These are phyloP conservation scores for Malassezia equina DNA, from an alignment of 1,284 basidiomycete genomes.

Conservation along the genomic window DNA sequence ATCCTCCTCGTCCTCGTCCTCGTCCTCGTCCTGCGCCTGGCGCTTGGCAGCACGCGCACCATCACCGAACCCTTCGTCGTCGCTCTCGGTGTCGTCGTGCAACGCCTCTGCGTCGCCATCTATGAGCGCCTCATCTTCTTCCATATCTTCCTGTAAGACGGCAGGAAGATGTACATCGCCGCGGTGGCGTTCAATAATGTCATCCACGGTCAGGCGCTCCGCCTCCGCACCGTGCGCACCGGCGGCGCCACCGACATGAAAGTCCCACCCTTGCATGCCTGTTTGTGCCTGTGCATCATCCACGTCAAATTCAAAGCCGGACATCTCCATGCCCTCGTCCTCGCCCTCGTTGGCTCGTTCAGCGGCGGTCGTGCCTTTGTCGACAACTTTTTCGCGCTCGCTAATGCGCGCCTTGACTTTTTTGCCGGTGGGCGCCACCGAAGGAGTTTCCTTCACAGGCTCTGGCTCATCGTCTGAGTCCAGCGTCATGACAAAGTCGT, in stretches of 20 bases:
- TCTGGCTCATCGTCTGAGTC: conserved; percentile 39
- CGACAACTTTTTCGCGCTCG: conserved; percentile 37
- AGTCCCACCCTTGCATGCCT: conserved; percentile 30
- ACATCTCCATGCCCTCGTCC: conserved; percentile 24
- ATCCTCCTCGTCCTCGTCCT: conserved; percentile 24
- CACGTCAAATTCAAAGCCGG: conserved; percentile 40
- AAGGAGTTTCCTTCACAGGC: neutral
- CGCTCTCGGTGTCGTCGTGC: conserved; percentile 47
- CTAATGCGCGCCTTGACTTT: conserved; percentile 31
- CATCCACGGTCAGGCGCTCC: conserved; percentile 37
- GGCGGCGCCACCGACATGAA: conserved; percentile 27
- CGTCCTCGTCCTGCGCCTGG: conserved; percentile 42
- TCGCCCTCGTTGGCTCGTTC: neutral
- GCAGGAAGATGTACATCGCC: conserved; percentile 18
- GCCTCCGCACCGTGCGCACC: conserved; percentile 17
- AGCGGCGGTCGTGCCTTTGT: neutral
- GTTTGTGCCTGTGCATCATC: conserved; percentile 20
- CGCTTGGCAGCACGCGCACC: conserved; percentile 15
- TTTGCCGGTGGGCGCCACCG: conserved; percentile 16
- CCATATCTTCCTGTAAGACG: conserved; percentile 8
- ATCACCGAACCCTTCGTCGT: conserved; percentile 45
- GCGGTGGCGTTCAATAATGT: conserved; percentile 43
- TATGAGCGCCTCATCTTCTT: conserved; percentile 1
- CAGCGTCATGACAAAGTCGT: conserved; percentile 46
- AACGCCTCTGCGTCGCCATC: conserved; percentile 13